phyloP scores from a whole-genome alignment of 805 yeast genomes.

The Wickerhamomyces strasburgensis region DNA sequence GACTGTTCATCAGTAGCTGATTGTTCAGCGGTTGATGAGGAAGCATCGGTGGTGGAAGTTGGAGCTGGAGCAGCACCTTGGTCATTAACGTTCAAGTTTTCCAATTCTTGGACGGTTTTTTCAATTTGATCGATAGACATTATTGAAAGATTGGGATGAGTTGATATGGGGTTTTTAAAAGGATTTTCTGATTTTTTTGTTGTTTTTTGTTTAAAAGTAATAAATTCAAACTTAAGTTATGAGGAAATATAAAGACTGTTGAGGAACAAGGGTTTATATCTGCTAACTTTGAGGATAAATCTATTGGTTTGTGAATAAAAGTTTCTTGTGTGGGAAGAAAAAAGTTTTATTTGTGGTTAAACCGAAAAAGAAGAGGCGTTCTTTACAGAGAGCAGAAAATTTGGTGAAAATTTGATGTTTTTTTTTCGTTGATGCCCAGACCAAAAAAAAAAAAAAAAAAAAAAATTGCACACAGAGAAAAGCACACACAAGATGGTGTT shows the following conservation, averaged over 20 bases:
- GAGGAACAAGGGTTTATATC: background rate
- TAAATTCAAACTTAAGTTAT: background rate
- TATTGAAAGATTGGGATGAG: conserved; percentile 21
- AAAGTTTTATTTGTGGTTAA: background rate
- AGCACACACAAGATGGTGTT: background rate
- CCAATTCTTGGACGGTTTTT: conserved; percentile 43
- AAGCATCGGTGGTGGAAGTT: conserved; percentile 5
- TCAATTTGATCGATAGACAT: conserved; percentile 38
- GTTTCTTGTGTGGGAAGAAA: background rate
- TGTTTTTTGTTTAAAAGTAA: conserved; percentile 9
- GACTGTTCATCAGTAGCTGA: conserved; percentile 26
- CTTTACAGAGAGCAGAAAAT: no score
- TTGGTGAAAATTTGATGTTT: background rate
- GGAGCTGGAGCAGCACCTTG: conserved; percentile 11
- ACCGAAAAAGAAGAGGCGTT: no score
- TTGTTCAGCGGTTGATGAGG: conserved; percentile 23
- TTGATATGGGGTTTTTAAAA: conserved; percentile 7
- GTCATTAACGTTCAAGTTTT: conserved; percentile 40
- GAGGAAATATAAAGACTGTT: background rate
- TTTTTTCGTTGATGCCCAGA: background rate
- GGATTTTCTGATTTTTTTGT: conserved; percentile 22
- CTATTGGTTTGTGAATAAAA: no score
- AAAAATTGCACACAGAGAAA: no score
- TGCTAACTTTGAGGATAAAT: background rate
- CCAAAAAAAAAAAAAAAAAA: background rate